These are phyloP conservation scores for Nematocida sp. DNA, from an alignment of 371 early-diverging fungal genomes.

Conservation along the genomic window DNA sequence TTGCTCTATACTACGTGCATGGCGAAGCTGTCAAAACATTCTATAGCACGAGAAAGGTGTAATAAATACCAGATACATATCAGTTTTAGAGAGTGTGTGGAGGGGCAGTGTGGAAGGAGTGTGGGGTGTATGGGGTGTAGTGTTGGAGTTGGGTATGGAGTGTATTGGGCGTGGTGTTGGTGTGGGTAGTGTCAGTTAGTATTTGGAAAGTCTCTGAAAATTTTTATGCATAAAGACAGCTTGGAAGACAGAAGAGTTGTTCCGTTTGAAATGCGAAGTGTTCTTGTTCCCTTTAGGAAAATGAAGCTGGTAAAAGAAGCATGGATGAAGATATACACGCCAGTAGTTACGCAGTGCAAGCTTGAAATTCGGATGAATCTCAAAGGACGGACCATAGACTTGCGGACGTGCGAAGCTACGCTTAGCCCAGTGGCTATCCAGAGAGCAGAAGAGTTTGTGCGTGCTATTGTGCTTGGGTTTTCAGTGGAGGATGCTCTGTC, in stretches of 20 bases:
- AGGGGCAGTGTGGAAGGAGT: too few relatives aligned
- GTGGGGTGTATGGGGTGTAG: too few relatives aligned
- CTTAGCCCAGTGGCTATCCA: constrained; percentile 71
- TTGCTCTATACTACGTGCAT: constrained; percentile 44
- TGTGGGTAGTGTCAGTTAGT: neutral
- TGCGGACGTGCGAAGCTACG: constrained; percentile 67
- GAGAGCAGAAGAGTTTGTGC: constrained; percentile 70
- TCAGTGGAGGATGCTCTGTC: constrained; percentile 78
- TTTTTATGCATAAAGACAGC: neutral
- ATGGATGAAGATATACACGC: constrained; percentile 94
- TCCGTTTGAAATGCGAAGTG: constrained; percentile 32
- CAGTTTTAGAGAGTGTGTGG: too few relatives aligned
- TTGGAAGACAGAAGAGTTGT: constrained; percentile 4
- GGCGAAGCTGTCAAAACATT: constrained; percentile 50
- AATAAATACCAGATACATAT: too few relatives aligned
- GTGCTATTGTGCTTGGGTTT: constrained; percentile 87
- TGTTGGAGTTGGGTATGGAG: too few relatives aligned
- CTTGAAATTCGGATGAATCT: constrained; percentile 90
- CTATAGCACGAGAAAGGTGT: constrained; percentile 44
- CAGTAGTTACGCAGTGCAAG: constrained; percentile 90
- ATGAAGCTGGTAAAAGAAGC: constrained; percentile 79
- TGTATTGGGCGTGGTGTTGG: too few relatives aligned
- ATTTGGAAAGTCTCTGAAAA: neutral
- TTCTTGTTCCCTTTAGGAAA: constrained; percentile 76
- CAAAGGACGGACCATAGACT: constrained; percentile 76